Conservation (phyloP, 805 yeast genomes). For the Kodamaea leandrae region DNA sequence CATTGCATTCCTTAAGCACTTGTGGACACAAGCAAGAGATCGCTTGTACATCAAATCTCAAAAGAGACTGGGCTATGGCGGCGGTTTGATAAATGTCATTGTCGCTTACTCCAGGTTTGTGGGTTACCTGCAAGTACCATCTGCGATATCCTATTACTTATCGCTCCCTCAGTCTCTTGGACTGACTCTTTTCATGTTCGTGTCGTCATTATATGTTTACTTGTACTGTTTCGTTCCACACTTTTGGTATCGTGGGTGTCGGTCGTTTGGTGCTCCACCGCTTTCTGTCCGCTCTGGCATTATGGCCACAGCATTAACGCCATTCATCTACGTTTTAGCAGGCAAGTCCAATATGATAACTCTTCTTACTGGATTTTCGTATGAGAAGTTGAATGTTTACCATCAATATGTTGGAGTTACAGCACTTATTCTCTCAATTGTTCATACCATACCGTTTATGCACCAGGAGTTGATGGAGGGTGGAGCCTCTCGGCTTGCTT, state of each 20-base stretch:
- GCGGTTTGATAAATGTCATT: slow-evolving; percentile 26
- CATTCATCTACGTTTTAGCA: slow-evolving; percentile 48
- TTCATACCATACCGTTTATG: slow-evolving; percentile 52
- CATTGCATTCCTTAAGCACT: slow-evolving; percentile 32
- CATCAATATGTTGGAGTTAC: slow-evolving; percentile 50
- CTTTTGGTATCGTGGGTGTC: slow-evolving; percentile 50
- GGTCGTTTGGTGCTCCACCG: slow-evolving; percentile 60
- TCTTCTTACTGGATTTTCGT: slow-evolving; percentile 50
- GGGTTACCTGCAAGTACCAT: slow-evolving; percentile 34
- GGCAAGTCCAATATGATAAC: slow-evolving; percentile 54
- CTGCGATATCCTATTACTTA: slow-evolving; percentile 20
- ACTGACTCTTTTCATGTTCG: slow-evolving; percentile 36
- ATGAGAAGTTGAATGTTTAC: slow-evolving; percentile 51
- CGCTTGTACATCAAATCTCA: slow-evolving; percentile 12
- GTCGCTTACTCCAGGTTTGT: slow-evolving; percentile 33
- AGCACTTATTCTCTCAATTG: slow-evolving; percentile 41
- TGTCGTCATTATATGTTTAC: slow-evolving; percentile 30
- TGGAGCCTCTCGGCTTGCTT: slow-evolving; percentile 31
- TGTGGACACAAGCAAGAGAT: slow-evolving; percentile 28
- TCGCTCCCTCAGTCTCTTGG: slow-evolving; percentile 39
- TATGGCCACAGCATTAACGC: slow-evolving; percentile 49
- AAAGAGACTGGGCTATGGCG: slow-evolving; percentile 9
- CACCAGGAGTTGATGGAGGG: slow-evolving; percentile 48
- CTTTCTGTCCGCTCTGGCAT: slow-evolving; percentile 52
- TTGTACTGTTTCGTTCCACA: slow-evolving; percentile 46